phyloP scores from a whole-genome alignment of 1,284 basidiomycete genomes.

The Lignosus rhinocerotis region DNA sequence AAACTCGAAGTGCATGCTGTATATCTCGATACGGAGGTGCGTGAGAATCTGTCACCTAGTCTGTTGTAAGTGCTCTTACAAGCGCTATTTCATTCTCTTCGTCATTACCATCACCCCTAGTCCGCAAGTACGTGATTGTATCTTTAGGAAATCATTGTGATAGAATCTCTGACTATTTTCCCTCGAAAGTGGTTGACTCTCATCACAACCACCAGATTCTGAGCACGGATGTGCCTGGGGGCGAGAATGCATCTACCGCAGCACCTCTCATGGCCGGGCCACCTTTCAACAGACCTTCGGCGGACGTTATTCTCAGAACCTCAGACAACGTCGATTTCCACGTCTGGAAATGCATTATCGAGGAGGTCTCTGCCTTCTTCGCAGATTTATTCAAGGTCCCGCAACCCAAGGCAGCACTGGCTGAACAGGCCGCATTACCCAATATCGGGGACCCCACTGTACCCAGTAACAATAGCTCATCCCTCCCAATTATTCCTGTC shows the following conservation, averaged over 20 bases:
- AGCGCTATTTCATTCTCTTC: neutral
- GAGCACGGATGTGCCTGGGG: too few relatives aligned
- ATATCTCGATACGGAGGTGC: neutral
- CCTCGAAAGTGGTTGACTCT: neutral
- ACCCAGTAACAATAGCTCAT: neutral
- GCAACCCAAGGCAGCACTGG: neutral
- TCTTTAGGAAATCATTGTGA: neutral
- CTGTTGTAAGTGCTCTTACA: neutral
- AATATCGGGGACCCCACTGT: too few relatives aligned
- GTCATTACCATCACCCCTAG: neutral
- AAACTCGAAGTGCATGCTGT: neutral
- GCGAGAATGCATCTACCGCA: too few relatives aligned
- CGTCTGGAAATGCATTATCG: constrained; percentile 10
- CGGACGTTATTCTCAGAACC: constrained; percentile 14
- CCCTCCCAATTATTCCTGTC: neutral
- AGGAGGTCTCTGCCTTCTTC: constrained; percentile 18
- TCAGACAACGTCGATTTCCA: constrained; percentile 11
- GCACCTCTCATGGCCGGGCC: neutral
- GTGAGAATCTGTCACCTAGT: neutral
- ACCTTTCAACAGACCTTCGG: neutral
- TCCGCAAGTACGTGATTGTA: neutral
- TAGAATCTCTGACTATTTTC: neutral
- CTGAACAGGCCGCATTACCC: neutral
- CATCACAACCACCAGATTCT: neutral
- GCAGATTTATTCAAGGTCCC: constrained; percentile 12